Conservation (phyloP, 1,139 yeast genomes). For the Scheffersomyces quercinus region DNA sequence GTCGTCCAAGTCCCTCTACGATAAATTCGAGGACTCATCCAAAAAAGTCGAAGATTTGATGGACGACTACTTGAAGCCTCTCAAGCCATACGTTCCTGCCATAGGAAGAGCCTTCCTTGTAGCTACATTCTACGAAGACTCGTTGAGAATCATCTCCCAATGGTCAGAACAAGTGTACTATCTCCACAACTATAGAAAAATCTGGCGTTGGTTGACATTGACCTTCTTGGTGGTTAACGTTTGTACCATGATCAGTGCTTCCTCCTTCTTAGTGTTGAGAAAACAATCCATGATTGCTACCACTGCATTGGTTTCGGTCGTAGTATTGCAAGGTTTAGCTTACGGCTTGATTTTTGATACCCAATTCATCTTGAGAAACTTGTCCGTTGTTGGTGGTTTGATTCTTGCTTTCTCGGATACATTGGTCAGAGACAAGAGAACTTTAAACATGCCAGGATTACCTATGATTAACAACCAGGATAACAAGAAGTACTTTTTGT, state of each 20-base stretch:
- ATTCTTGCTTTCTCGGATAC: constrained; percentile 87
- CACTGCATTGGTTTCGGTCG: constrained; percentile 67
- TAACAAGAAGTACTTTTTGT: constrained; percentile 81
- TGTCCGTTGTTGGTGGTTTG: constrained; percentile 91
- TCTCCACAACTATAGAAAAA: constrained; percentile 75
- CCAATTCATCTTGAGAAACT: constrained; percentile 79
- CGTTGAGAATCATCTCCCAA: constrained; percentile 79
- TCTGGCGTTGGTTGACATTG: constrained; percentile 79
- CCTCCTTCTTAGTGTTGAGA: constrained; percentile 71
- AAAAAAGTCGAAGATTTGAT: constrained; percentile 47
- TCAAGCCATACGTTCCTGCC: constrained; percentile 78
- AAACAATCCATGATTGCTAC: constrained; percentile 75
- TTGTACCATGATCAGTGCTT: constrained; percentile 68
- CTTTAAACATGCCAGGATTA: constrained; percentile 79
- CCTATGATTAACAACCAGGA: constrained; percentile 86
- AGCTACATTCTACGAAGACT: constrained; percentile 92
- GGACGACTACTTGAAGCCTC: constrained; percentile 48
- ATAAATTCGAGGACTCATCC: constrained; percentile 48
- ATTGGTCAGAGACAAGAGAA: constrained; percentile 75
- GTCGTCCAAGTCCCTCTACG: constrained; percentile 22
- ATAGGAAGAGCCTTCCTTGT: constrained; percentile 90
- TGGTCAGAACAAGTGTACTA: constrained; percentile 92
- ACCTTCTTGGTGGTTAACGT: constrained; percentile 66
- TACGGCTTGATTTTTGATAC: constrained; percentile 87
- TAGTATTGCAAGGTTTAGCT: constrained; percentile 80